Conservation (phyloP, 2,329 filamentous ascomycete species). For the Aspergillus awamori region DNA sequence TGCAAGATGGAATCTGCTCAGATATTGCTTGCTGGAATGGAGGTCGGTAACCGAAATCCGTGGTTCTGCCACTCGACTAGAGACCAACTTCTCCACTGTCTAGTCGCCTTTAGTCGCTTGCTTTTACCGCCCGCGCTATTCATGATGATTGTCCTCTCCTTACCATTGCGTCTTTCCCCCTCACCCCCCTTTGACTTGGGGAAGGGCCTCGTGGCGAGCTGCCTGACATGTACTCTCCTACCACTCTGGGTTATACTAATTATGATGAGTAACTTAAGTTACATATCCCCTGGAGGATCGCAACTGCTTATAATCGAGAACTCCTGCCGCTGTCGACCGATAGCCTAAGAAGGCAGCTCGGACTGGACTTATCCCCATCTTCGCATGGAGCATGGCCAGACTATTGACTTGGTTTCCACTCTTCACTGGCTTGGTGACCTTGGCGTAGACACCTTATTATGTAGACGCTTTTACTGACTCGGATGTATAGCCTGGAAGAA, state of each 20-base stretch:
- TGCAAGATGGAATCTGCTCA: conserved; percentile 6
- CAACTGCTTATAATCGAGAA: neutral
- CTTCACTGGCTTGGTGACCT: conserved; percentile 1
- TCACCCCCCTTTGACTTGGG: neutral
- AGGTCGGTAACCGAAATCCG: conserved; percentile 4
- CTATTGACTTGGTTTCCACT: conserved; percentile 11
- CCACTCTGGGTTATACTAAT: too few relatives aligned
- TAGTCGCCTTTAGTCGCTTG: conserved; percentile 32
- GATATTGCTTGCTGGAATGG: neutral
- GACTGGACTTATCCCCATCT: neutral
- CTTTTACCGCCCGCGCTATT: conserved; percentile 21
- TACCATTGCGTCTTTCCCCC: neutral
- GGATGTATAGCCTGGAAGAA: neutral
- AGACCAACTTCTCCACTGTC: conserved; percentile 23
- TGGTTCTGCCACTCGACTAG: conserved; percentile 19
- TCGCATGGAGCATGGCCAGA: neutral
- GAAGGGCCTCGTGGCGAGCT: neutral
- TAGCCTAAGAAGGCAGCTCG: neutral
- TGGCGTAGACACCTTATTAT: conserved; percentile 2
- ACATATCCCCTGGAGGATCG: neutral
- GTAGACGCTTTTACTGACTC: neutral
- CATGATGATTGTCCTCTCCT: conserved; percentile 16
- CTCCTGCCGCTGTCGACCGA: neutral
- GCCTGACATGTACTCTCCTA: neutral
- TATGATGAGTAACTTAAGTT: too few relatives aligned